Percentiles rank a stretch among this genome's conserved stretches.
Conservation (phyloP, 345 rosid genomes). For the Angophora floribunda region DNA sequence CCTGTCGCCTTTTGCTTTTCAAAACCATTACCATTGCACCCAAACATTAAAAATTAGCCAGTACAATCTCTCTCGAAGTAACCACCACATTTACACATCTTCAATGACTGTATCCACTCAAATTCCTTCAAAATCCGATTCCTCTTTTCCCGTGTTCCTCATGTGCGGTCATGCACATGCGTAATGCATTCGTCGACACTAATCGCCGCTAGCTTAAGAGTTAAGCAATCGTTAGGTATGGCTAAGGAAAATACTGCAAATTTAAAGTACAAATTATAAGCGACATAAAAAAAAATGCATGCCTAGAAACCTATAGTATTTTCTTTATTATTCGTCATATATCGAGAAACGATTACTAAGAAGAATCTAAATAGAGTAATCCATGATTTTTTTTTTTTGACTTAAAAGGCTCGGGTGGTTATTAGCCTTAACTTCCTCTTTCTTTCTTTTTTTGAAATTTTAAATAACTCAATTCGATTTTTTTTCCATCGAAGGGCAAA, state of each 20-base stretch:
- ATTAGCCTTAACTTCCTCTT: background rate
- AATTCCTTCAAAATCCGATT: no score
- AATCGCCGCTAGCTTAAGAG: background rate
- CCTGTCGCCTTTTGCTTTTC: background rate
- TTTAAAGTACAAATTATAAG: background rate
- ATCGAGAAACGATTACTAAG: background rate
- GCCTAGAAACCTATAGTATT: rapidly evolving
- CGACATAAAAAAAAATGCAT: background rate
- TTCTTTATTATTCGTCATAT: background rate
- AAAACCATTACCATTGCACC: background rate
- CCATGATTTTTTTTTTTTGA: no score
- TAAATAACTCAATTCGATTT: background rate
- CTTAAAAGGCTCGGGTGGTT: background rate
- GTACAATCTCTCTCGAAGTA: background rate
- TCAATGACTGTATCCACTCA: background rate
- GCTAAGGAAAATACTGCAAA: background rate
- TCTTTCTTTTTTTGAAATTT: background rate
- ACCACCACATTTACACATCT: background rate
- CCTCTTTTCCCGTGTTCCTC: background rate
- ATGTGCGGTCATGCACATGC: background rate
- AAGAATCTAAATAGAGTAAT: background rate
- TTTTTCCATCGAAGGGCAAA: background rate
- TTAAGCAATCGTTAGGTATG: background rate
- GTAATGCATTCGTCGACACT: background rate
- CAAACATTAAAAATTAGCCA: background rate